Evolutionary conservation across 2,329 filamentous ascomycete species (phyloP).

Genomic region (Nothophaeocryptopus gaeumannii): DNA sequence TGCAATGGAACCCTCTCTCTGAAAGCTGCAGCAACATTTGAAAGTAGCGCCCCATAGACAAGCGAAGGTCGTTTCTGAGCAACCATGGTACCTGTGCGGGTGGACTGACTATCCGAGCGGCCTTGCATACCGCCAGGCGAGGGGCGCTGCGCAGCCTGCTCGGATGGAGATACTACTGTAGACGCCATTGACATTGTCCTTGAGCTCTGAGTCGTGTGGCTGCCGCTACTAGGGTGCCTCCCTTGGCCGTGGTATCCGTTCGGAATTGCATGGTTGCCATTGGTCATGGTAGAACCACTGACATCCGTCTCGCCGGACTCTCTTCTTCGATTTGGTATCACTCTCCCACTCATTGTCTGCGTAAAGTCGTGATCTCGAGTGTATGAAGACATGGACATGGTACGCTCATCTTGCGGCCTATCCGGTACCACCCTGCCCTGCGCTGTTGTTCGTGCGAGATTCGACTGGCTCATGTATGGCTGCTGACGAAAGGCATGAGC

Average conservation of each 20-base stretch:
- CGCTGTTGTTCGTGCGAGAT: conserved; percentile 73
- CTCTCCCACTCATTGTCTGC: conserved; percentile 88
- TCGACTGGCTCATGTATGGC: conserved; percentile 61
- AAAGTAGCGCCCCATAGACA: conserved; percentile 90
- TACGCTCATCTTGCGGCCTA: conserved; percentile 75
- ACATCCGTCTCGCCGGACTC: conserved; percentile 46
- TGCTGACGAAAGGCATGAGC: conserved; percentile 76
- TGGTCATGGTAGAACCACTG: conserved; percentile 28
- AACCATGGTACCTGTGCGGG: conserved; percentile 45
- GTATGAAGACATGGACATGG: conserved; percentile 93
- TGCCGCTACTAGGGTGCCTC: conserved; percentile 28
- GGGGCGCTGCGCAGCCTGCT: conserved; percentile 28
- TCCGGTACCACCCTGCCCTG: conserved; percentile 90
- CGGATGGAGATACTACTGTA: conserved; percentile 59
- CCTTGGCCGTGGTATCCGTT: conserved; percentile 24
- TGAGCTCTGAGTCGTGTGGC: conserved; percentile 45
- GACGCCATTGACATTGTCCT: conserved; percentile 93
- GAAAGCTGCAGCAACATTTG: conserved; percentile 90
- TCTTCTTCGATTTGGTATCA: conserved; percentile 75
- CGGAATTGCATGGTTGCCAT: conserved; percentile 29
- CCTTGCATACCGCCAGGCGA: conserved; percentile 20
- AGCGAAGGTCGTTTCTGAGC: conserved; percentile 71
- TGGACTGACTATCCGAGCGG: conserved; percentile 40
- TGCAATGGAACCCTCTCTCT: conserved; percentile 80
- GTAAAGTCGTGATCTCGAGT: conserved; percentile 71